Evolutionary conservation across 176 grass and related monocot species (phyloP), one percentile per base, ranked within the genome.

Genomic region (Bothriochloa decipiens): DNA sequence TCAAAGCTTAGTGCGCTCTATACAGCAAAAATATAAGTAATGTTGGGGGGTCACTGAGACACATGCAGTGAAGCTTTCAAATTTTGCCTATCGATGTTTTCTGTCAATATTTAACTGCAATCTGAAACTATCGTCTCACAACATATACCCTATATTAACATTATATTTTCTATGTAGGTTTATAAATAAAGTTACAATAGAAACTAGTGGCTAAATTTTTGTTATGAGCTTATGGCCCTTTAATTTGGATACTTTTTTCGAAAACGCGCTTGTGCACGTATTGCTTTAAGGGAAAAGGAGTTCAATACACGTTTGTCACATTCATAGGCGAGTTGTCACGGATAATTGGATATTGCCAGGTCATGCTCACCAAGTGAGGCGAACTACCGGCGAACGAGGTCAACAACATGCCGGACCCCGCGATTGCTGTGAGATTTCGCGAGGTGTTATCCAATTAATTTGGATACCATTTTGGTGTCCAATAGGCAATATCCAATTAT

Each of bases 161-260:
- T 52, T 33, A 35, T 33, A 13, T 13, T 33, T 7, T 57, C 36
- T 5, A 32, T 32, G 2, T n/a, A 57, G 28, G 10, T 76, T 57
- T 53, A 35, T 53, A 53, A 39, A 53, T 75, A 13, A 55, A 55
- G 17, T 75, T 75, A 55, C 47, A 35, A 55, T 75, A 75, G 27
- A 35, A 76, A 76, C 28, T 36, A 57, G 28, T 76, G 11, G 4
- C 14, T 16, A 36, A n/a, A 2, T 22, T 55, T 35, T 15, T 47
- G 0, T 36, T 33, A 11, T 50, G 26, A 16, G 1, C 43, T 36
- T 53, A 20, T 50, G 26, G 43, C 8, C 43, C 17, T 57, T 22
- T n/a, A n/a, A n/a, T n/a, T n/a, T n/a, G n/a, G n/a, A n/a, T n/a
- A n/a, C n/a, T n/a, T n/a, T n/a, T n/a, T n/a, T n/a, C n/a, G n/a